Percentiles rank a stretch among this genome's conserved stretches.
Conservation (phyloP, 306 rosid species). For the Trifolium pratense region DNA sequence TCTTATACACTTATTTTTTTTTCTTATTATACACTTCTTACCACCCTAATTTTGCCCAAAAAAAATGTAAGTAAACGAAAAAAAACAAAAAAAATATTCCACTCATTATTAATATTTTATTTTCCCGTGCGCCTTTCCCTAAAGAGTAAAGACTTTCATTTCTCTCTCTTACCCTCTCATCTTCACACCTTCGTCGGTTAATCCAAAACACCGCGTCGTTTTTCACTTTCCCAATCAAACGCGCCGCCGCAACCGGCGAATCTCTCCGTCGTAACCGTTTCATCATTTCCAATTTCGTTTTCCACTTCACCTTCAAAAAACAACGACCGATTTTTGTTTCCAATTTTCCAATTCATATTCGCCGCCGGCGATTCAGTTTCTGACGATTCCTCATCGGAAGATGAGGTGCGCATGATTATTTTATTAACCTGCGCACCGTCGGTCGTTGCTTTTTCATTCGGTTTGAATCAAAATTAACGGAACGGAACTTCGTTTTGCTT, state of each 20-base stretch:
- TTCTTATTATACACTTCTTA: too few relatives aligned
- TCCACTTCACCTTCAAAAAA: slow-evolving; percentile 11
- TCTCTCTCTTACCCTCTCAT: slow-evolving; percentile 50
- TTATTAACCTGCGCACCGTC: slow-evolving; percentile 52
- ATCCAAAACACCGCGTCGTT: slow-evolving; percentile 56
- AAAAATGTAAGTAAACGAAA: not conserved
- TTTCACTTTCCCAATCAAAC: slow-evolving; percentile 49
- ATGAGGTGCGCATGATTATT: slow-evolving; percentile 58
- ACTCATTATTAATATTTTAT: slow-evolving; percentile 36
- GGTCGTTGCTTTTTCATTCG: slow-evolving; percentile 15
- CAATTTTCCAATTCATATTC: slow-evolving; percentile 20
- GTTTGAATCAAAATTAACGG: slow-evolving; percentile 45
- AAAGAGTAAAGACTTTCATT: slow-evolving; percentile 35
- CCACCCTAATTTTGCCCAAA: not conserved
- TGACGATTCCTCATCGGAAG: slow-evolving; percentile 53
- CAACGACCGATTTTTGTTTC: slow-evolving; percentile 28
- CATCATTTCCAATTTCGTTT: slow-evolving; percentile 33
- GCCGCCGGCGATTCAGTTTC: slow-evolving; percentile 54
- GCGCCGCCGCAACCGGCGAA: slow-evolving; percentile 38
- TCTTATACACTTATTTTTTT: too few relatives aligned
- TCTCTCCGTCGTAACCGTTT: slow-evolving; percentile 32
- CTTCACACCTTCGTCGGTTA: slow-evolving; percentile 54
- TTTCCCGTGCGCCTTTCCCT: slow-evolving; percentile 36
- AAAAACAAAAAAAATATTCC: slow-evolving; percentile 13
- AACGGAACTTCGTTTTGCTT: slow-evolving; percentile 34